A percentile compares a stretch with the other conserved stretches of the same genome.
Conservation (phyloP, 495 filamentous ascomycete species). For the Penicillium lagena region DNA sequence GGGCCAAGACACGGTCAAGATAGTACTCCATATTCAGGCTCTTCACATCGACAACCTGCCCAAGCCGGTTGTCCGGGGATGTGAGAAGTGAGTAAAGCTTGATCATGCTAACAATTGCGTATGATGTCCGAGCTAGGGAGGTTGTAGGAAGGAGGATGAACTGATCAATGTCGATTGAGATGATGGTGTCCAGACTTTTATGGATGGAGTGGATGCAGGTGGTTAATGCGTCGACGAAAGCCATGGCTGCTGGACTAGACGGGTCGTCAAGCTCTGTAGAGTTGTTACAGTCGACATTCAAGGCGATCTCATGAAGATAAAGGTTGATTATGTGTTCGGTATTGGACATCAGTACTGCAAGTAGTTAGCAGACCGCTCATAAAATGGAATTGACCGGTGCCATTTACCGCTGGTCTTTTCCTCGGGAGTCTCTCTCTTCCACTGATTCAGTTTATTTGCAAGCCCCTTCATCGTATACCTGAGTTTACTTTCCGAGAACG, state of each 20-base stretch:
- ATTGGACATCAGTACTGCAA: conserved; percentile 20
- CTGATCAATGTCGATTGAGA: conserved; percentile 49
- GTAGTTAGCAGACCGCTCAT: conserved; percentile 3
- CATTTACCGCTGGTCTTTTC: conserved; percentile 31
- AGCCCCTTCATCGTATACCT: conserved; percentile 71
- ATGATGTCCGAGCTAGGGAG: conserved; percentile 70
- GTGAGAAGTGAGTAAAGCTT: conserved; percentile 79
- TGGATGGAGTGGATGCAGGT: conserved; percentile 68
- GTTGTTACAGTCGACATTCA: conserved; percentile 63
- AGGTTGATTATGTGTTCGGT: conserved; percentile 51
- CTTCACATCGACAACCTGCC: conserved; percentile 68
- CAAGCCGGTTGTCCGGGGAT: conserved; percentile 60
- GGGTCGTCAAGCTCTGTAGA: conserved; percentile 20
- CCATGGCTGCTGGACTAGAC: conserved; percentile 43
- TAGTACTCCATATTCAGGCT: conserved; percentile 71
- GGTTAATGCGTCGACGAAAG: conserved; percentile 66
- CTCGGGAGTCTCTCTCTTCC: conserved; percentile 47
- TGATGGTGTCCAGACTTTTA: conserved; percentile 64
- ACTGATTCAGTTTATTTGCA: conserved; percentile 67
- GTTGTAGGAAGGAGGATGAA: conserved; percentile 71
- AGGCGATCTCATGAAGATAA: conserved; percentile 82
- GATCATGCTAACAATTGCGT: conserved; percentile 78
- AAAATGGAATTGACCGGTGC: neutral
- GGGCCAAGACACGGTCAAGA: conserved; percentile 57
- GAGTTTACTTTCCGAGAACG: conserved; percentile 68